Percentiles rank a stretch among this genome's conserved stretches.
Evolutionary conservation across 345 rosid species (phyloP).

Genomic region (Gossypioides kirkii): DNA sequence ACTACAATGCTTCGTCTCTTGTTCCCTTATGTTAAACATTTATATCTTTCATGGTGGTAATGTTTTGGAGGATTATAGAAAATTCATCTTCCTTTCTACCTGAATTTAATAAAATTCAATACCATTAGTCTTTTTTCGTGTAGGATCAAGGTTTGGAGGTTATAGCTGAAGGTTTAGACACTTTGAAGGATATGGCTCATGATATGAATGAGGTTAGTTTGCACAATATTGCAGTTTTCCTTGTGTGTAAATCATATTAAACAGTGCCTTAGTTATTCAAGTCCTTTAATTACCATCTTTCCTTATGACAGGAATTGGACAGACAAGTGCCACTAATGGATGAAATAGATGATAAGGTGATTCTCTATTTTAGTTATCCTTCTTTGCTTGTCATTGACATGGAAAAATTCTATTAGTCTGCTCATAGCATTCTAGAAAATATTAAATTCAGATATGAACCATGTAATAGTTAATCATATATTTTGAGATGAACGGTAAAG

Average conservation of each 20-base stretch:
- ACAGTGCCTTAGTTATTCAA: not conserved
- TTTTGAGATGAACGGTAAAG: not conserved
- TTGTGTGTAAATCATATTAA: not conserved
- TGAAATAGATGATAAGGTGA: slow-evolving; percentile 70
- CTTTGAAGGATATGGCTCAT: slow-evolving; percentile 58
- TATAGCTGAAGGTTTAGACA: slow-evolving; percentile 66
- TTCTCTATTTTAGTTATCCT: slow-evolving; percentile 1
- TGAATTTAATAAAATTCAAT: not conserved
- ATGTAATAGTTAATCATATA: not conserved
- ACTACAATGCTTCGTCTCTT: not conserved
- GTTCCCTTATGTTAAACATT: not conserved
- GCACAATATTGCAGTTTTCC: not conserved
- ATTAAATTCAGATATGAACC: not conserved
- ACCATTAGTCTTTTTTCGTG: not conserved
- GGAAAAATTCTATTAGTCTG: not conserved
- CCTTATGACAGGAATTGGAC: slow-evolving; percentile 52
- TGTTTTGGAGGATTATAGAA: not conserved
- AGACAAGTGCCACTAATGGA: slow-evolving; percentile 63
- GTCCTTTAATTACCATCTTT: not conserved
- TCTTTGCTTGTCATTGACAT: not conserved
- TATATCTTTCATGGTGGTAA: not conserved
- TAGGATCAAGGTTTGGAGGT: slow-evolving; percentile 70
- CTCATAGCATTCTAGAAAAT: not conserved
- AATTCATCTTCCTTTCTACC: not conserved
- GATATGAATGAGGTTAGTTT: slow-evolving; percentile 61